Percentiles rank a stretch among this genome's conserved stretches.
Evolutionary conservation across 768 basidiomycete genomes (phyloP).

Genomic region (Mycena leptocephala): DNA sequence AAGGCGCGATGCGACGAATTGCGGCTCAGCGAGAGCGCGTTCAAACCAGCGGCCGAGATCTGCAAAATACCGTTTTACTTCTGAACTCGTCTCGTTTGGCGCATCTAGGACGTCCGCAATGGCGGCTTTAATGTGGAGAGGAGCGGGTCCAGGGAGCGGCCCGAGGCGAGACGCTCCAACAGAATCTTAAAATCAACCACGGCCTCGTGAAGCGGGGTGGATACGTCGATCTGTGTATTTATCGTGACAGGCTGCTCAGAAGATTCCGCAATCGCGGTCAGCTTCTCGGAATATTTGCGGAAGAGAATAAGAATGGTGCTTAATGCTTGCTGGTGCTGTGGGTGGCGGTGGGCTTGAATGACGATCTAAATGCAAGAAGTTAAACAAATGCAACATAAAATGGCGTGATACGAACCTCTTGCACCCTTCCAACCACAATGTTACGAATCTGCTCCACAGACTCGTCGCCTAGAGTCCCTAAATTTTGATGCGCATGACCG

Average conservation of each 20-base stretch:
- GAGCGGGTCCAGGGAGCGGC: slow-evolving; percentile 50
- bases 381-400: not conserved
- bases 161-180: slow-evolving; percentile 53
- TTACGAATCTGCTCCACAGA: slow-evolving; percentile 41
- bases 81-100: slow-evolving; percentile 26
- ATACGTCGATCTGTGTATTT: slow-evolving; percentile 17
- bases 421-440: slow-evolving; percentile 45
- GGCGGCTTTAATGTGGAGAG: slow-evolving; percentile 40
- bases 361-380: slow-evolving; percentile 38
- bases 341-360: slow-evolving; percentile 49
- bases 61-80: slow-evolving; percentile 39
- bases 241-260: slow-evolving; percentile 24
- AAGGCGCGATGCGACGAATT: slow-evolving; percentile 41
- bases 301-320: slow-evolving; percentile 48
- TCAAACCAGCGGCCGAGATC: slow-evolving; percentile 41
- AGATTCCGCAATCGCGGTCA: slow-evolving; percentile 36
- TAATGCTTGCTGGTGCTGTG: slow-evolving; percentile 49
- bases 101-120: slow-evolving; percentile 29
- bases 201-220: slow-evolving; percentile 35
- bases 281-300: slow-evolving; percentile 51
- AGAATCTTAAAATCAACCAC: slow-evolving; percentile 50
- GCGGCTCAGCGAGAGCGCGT: slow-evolving; percentile 38
- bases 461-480: slow-evolving; percentile 38
- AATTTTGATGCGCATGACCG: slow-evolving; percentile 22
- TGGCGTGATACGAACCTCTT: slow-evolving; percentile 44